These are phyloP conservation scores for Glaciozyma antarctica DNA, from an alignment of 768 basidiomycete genomes.

Conservation along the genomic window DNA sequence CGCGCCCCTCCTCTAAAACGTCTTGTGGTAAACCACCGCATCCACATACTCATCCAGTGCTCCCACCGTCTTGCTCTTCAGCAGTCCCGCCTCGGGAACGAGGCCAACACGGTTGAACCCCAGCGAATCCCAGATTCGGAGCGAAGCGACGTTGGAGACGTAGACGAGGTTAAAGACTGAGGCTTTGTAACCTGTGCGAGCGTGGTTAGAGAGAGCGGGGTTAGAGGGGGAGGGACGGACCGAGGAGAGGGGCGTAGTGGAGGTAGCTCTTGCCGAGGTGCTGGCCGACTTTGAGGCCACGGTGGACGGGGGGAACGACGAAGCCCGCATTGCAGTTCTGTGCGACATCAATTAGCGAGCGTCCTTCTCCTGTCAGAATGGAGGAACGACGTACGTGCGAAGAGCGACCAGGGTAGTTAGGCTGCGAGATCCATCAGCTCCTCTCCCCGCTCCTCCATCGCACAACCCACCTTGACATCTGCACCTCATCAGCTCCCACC, in stretches of 20 bases:
- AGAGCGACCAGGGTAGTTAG: constrained; percentile 29
- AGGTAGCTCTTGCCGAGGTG: constrained; percentile 68
- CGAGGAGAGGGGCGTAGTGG: constrained; percentile 67
- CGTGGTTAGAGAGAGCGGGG: not conserved
- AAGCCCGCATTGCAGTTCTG: constrained; percentile 88
- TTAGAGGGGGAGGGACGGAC: constrained; percentile 39
- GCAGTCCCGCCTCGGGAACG: constrained; percentile 50
- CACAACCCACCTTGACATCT: constrained; percentile 22
- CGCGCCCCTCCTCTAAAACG: not conserved
- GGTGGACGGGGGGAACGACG: constrained; percentile 54
- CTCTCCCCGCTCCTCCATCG: too few species aligned
- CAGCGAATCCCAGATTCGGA: constrained; percentile 66
- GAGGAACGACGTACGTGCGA: constrained; percentile 8
- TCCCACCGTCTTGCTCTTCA: constrained; percentile 50
- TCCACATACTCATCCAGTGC: constrained; percentile 78
- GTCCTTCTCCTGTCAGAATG: not conserved
- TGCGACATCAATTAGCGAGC: not conserved
- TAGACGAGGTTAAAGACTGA: constrained; percentile 82
- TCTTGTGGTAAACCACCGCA: constrained; percentile 51
- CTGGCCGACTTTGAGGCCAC: constrained; percentile 59
- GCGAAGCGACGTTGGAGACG: constrained; percentile 60
- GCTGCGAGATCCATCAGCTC: constrained; percentile 6
- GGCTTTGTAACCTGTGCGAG: constrained; percentile 38
- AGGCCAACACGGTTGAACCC: constrained; percentile 49
- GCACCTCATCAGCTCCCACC: not conserved